phyloP scores from a whole-genome alignment of 2,329 filamentous ascomycete species.

The Diaporthe sp. region DNA sequence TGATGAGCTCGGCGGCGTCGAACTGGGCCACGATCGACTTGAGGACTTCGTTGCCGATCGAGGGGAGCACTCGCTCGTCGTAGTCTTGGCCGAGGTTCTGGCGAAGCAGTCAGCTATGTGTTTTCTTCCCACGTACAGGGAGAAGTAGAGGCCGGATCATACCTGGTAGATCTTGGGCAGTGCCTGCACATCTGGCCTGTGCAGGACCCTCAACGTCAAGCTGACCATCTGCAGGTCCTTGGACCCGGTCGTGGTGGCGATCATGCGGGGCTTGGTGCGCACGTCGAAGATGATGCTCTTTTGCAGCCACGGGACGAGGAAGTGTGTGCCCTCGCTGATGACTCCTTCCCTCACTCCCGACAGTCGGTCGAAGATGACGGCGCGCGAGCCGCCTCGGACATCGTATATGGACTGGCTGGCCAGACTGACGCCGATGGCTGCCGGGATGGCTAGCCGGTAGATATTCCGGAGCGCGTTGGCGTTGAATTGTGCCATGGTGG shows the following conservation, averaged over 20 bases:
- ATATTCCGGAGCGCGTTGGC: slow-evolving; percentile 50
- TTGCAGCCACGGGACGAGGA: slow-evolving; percentile 96
- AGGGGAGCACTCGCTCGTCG: slow-evolving; percentile 97
- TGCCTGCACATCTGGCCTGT: slow-evolving; percentile 91
- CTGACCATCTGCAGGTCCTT: slow-evolving; percentile 99
- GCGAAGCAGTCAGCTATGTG: slow-evolving; percentile 24
- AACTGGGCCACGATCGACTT: slow-evolving; percentile 98
- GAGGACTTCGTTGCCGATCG: slow-evolving; percentile 99
- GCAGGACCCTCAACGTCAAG: slow-evolving; percentile 94
- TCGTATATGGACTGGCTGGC: slow-evolving; percentile 92
- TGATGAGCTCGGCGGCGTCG: slow-evolving; percentile 98
- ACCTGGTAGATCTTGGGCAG: slow-evolving; percentile 99
- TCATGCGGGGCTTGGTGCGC: slow-evolving; percentile 96
- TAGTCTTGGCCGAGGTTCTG: slow-evolving; percentile 98
- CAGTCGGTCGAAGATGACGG: slow-evolving; percentile 97
- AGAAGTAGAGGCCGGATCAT: slow-evolving; percentile 48
- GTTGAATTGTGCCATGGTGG: slow-evolving; percentile 63
- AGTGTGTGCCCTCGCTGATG: slow-evolving; percentile 96
- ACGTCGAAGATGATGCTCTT: slow-evolving; percentile 96
- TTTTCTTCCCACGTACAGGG: not conserved
- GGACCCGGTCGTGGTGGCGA: slow-evolving; percentile 95
- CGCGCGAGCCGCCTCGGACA: slow-evolving; percentile 92
- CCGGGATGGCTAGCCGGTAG: slow-evolving; percentile 81
- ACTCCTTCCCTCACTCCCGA: slow-evolving; percentile 94
- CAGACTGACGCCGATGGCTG: slow-evolving; percentile 76